Conservation (phyloP, 495 filamentous ascomycete genomes). For the Cercophora newfieldiana region DNA sequence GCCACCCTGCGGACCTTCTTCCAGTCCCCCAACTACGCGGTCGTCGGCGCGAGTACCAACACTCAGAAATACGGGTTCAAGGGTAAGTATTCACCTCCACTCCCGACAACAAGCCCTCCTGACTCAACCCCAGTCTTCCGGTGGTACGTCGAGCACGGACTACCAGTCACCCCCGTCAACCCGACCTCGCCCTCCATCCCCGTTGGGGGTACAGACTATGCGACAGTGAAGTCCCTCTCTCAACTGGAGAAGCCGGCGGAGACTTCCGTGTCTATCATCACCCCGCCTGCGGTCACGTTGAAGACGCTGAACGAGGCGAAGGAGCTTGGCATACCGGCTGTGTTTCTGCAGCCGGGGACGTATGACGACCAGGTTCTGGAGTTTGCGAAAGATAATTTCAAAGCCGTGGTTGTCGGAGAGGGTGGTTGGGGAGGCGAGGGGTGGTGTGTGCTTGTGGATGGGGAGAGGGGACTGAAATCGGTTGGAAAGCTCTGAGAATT, state of each 20-base stretch:
- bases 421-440: slow-evolving; percentile 73
- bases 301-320: slow-evolving; percentile 76
- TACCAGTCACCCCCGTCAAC: slow-evolving; percentile 85
- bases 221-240: slow-evolving; percentile 66
- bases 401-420: slow-evolving; percentile 67
- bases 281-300: slow-evolving; percentile 71
- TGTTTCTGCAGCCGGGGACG: slow-evolving; percentile 94
- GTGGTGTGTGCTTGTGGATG: slow-evolving; percentile 92
- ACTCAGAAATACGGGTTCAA: slow-evolving; percentile 86
- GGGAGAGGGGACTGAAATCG: slow-evolving; percentile 65
- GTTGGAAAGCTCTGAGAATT: slow-evolving; percentile 47
- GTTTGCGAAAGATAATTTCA: slow-evolving; percentile 64
- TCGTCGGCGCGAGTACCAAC: slow-evolving; percentile 87
- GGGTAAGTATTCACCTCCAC: slow-evolving; percentile 45
- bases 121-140: slow-evolving; percentile 63
- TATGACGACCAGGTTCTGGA: slow-evolving; percentile 72
- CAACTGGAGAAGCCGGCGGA: slow-evolving; percentile 63
- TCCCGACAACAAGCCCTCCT: background rate
- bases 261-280: slow-evolving; percentile 81
- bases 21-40: slow-evolving; percentile 78
- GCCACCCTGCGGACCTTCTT: slow-evolving; percentile 76
- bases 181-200: slow-evolving; percentile 63
- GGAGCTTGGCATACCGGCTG: slow-evolving; percentile 70
- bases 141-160: slow-evolving; percentile 79
- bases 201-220: slow-evolving; percentile 50